phyloP scores from a whole-genome alignment of 1,284 basidiomycete species.

The Cryptococcus floricola region DNA sequence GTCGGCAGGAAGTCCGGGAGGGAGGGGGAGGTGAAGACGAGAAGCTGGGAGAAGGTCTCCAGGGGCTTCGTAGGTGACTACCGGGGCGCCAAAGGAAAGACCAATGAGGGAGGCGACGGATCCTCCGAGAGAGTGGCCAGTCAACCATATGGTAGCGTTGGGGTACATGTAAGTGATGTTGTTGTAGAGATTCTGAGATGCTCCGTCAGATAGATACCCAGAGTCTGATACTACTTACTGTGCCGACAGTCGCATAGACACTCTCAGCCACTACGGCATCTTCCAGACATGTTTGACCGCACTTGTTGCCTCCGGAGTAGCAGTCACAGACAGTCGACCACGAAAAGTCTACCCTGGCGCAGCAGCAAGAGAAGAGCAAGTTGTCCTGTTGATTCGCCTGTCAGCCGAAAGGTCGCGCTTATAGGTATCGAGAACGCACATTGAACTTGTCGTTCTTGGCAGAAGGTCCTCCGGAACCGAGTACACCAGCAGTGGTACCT shows the following conservation, averaged over 20 bases:
- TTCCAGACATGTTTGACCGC: slow-evolving; percentile 78
- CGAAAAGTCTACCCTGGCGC: slow-evolving; percentile 77
- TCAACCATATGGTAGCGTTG: slow-evolving; percentile 85
- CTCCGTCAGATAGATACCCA: slow-evolving; percentile 5
- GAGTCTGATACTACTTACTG: slow-evolving; percentile 50
- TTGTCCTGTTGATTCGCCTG: slow-evolving; percentile 60
- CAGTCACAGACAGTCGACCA: slow-evolving; percentile 96
- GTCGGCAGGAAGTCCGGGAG: slow-evolving; percentile 49
- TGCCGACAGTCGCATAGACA: slow-evolving; percentile 68
- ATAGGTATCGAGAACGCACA: slow-evolving; percentile 34
- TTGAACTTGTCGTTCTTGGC: slow-evolving; percentile 87
- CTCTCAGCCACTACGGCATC: slow-evolving; percentile 73
- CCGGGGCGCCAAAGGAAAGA: slow-evolving; percentile 86
- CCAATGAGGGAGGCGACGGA: slow-evolving; percentile 81
- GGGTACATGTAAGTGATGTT: slow-evolving; percentile 93
- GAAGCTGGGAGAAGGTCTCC: slow-evolving; percentile 81
- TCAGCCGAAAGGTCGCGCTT: not conserved
- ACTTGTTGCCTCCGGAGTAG: slow-evolving; percentile 74
- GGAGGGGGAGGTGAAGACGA: slow-evolving; percentile 78
- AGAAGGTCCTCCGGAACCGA: slow-evolving; percentile 81
- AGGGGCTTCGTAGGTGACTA: slow-evolving; percentile 84
- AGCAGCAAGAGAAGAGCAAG: slow-evolving; percentile 96
- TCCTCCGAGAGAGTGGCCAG: slow-evolving; percentile 87
- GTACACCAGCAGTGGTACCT: slow-evolving; percentile 77
- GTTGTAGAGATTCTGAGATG: slow-evolving; percentile 76